Base-by-base conservation (phyloP, 2,329 filamentous ascomycete species). In the Botryotinia globosa region DNA sequence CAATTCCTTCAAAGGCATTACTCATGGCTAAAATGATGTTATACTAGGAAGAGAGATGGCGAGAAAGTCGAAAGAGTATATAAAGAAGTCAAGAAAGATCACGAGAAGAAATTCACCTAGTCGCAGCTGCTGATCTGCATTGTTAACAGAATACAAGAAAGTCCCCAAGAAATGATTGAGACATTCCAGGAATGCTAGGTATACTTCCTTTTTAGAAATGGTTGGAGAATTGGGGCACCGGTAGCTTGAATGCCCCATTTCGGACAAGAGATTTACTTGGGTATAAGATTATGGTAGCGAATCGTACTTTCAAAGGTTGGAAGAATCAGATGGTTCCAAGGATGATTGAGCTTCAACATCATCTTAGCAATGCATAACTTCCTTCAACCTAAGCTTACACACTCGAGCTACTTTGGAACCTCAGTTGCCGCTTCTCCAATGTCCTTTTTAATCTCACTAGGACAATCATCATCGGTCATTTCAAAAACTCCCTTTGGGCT, bases 401-500 rank as follows among this genome's bases (percentile, higher is more conserved):
- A 10, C 18, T 20, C 5, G 39, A 32, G 54, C 67, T 69, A 73
- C n/a, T 73, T 73, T 32, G 76, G 75, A 42, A 67, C 34, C 68
- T 77, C 75, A 68, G 63, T 65, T 45, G 74, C 73, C 39, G 68
- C 73, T 62, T 77, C 74, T 39, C 73, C 72, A 69, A 71, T 56
- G 12, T 37, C 59, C n/a, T 58, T 63, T 58, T 73, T 71, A 44
- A 34, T 18, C 34, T 66, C 48, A 22, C 37, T 51, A 18, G 45
- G 29, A 51, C 44, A 72, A 29, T 72, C 70, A 34, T 59, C 34
- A 48, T 48, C 42, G 9, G 39, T 58, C 69, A 77, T 70, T 34
- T 39, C 48, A 74, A 74, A 78, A 25, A 63, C 32, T 7, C 79
- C 78, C n/a, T 71, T 76, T 25, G 72, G 68, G 48, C 77, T 79